Base-by-base conservation (phyloP, 2,329 filamentous ascomycete genomes). In the Fusarium beomiforme region DNA sequence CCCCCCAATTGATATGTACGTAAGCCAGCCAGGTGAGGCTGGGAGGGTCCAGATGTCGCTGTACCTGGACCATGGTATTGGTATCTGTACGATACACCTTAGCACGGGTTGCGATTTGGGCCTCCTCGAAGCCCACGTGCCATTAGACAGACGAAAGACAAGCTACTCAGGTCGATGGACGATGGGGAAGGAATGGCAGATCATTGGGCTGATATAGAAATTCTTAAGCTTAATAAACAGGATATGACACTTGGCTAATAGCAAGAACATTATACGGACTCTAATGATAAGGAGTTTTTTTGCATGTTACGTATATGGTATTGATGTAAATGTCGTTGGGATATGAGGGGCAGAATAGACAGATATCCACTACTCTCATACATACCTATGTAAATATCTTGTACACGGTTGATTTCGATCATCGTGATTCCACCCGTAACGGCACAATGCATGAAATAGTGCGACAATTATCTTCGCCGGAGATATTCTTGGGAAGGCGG, bases 321-420 rank as follows among this genome's bases (percentile, higher is more conserved):
- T 24, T n/a, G 39, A 24, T 17, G n/a, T 50, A 34, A 34, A 43
- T 41, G 19, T 23, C 12, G 34, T 42, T 41, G 58, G 23, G n/a
- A n/a, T n/a, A n/a, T n/a, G n/a, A n/a, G n/a, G n/a, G n/a, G n/a
- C n/a, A n/a, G n/a, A n/a, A n/a, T n/a, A n/a, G n/a, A n/a, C n/a
- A n/a, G n/a, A n/a, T n/a, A 13, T 24, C 37, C 50, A 43, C 21
- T 21, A 51, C 21, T 42, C 21, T 11, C 23, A 44, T 26, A 37
- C 11, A 12, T 29, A n/a, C n/a, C n/a, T n/a, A n/a, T n/a, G n/a
- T n/a, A 10, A 13, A 26, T 37, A 17, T 37, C 51, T 41, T 54
- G 29, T 21, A 59, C 47, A 17, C 24, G 13, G 53, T 26, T 70
- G 63, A 71, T 71, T 71, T 71, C 36, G 64, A 69, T 71, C 68